These are phyloP conservation scores for Kondoa malvinella DNA, from an alignment of 768 basidiomycete genomes.

Conservation along the genomic window DNA sequence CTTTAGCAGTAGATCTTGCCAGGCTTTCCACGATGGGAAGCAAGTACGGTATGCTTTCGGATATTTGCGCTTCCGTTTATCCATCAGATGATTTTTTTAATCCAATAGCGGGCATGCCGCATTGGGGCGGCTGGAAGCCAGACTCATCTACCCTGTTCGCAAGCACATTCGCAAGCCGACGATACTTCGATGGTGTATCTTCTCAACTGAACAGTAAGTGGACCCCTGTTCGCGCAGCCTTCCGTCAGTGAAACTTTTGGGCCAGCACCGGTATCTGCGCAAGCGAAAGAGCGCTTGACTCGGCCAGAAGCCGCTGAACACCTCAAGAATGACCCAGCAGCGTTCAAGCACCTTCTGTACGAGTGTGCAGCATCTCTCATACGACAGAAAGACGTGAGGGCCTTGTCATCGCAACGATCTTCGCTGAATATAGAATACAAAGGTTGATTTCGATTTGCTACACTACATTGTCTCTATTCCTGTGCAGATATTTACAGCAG, in stretches of 20 bases:
- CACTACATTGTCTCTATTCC: slow-evolving; percentile 75
- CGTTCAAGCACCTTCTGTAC: too few species aligned
- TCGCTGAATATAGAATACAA: background rate
- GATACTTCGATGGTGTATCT: slow-evolving; percentile 50
- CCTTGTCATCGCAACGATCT: background rate
- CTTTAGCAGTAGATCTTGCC: slow-evolving; percentile 69
- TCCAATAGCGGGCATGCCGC: slow-evolving; percentile 31
- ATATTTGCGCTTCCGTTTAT: slow-evolving; percentile 35
- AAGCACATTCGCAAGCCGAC: slow-evolving; percentile 73
- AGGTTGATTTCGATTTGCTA: slow-evolving; percentile 73
- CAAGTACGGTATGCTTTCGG: slow-evolving; percentile 45
- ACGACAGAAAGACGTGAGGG: slow-evolving; percentile 44
- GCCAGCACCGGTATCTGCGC: background rate
- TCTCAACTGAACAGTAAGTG: too few species aligned
- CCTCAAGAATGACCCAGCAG: slow-evolving; percentile 47
- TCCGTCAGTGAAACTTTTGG: background rate
- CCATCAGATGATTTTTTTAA: slow-evolving; percentile 31
- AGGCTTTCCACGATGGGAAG: slow-evolving; percentile 62
- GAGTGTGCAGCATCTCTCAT: too few species aligned
- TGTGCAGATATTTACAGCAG: slow-evolving; percentile 71
- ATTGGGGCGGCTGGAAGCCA: slow-evolving; percentile 43
- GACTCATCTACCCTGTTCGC: slow-evolving; percentile 68
- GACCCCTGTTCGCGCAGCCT: too few species aligned
- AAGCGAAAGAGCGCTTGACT: background rate
- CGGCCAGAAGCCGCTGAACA: slow-evolving; percentile 31